These are phyloP conservation scores for Yarrowia deformans DNA, from an alignment of 805 yeast species.

Conservation along the genomic window DNA sequence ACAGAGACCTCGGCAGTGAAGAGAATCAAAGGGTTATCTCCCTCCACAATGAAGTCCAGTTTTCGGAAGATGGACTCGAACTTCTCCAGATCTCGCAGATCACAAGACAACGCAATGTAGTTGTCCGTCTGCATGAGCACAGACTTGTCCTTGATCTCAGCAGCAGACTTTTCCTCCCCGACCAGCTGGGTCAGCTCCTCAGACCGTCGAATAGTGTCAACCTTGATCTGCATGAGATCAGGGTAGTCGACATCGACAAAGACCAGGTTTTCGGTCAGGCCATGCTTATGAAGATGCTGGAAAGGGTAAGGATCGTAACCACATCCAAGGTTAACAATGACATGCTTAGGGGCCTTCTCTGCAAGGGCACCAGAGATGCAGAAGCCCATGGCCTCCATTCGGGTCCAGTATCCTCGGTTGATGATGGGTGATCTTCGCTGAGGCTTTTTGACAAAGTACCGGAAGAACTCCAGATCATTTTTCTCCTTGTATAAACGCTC, in stretches of 20 bases:
- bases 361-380: conserved; percentile 58
- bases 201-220: conserved; percentile 58
- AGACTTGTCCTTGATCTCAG: conserved; percentile 40
- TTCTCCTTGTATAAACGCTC: conserved; percentile 58
- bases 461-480: conserved; percentile 57
- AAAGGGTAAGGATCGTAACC: conserved; percentile 75
- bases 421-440: conserved; percentile 80
- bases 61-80: conserved; percentile 40
- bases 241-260: conserved; percentile 81
- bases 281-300: conserved; percentile 53
- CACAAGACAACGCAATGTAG: conserved; percentile 71
- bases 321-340: conserved; percentile 76
- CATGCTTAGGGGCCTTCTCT: conserved; percentile 47
- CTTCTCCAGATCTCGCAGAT: conserved; percentile 59
- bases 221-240: conserved; percentile 66
- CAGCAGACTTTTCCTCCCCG: conserved; percentile 51
- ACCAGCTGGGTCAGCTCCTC: conserved; percentile 58
- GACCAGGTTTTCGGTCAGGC: conserved; percentile 49
- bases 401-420: conserved; percentile 82
- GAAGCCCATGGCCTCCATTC: conserved; percentile 72
- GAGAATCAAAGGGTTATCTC: conserved; percentile 48
- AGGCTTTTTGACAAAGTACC: conserved; percentile 68
- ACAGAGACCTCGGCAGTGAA: conserved; percentile 84
- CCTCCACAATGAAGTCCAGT: conserved; percentile 10
- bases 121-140: conserved; percentile 51